Evolutionary conservation across 2,329 filamentous ascomycete species (phyloP), one percentile per base, ranked within the genome.

Genomic region (Fusarium cicatricum): DNA sequence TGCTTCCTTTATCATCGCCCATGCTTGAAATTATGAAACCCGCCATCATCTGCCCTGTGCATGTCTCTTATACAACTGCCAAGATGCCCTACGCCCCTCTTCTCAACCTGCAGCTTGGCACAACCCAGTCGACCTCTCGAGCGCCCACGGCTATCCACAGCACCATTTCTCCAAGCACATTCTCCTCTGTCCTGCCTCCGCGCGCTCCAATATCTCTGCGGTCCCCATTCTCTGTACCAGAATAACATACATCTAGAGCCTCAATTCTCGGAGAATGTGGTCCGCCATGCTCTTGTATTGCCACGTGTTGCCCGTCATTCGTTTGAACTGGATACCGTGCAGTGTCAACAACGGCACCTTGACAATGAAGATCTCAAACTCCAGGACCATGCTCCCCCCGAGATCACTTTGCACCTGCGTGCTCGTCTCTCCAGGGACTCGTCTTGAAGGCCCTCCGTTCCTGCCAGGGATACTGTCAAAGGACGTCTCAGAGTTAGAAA

Each of bases 281-380:
- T 97, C 93, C 31, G 95, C 95, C 92, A 98, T 96, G 71, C 91
- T 94, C 80, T 97, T 97, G 78, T 96, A 99, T 75, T 97, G 93
- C 93, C 94, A 98, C 54, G 95, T 98, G 55, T 96, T 94, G 31
- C 95, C 94, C 52, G 91, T 86, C 65, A 98, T 89, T 72, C 95
- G 92, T 82, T 99, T 99, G 80, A 99, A 99, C 74, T 98, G 95
- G 58, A 99, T 93, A 42, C 95, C 95, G 71, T 99, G 94, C 52
- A 99, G 78, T 36, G 90, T 92, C 57, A 99, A 86, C 45, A 99
- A 80, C 11, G 95, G 95, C 21, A 99, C 92, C 77, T 99, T 99
- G 72, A 99, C 95, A 66, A 99, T 95, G 65, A 97, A 88, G 60
- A 98, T 97, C 73, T 99, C 95, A 71, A 98, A 99, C 62, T 91